These are phyloP conservation scores for Eucalyptus regnans DNA, from an alignment of 345 rosid genomes.

Conservation along the genomic window DNA sequence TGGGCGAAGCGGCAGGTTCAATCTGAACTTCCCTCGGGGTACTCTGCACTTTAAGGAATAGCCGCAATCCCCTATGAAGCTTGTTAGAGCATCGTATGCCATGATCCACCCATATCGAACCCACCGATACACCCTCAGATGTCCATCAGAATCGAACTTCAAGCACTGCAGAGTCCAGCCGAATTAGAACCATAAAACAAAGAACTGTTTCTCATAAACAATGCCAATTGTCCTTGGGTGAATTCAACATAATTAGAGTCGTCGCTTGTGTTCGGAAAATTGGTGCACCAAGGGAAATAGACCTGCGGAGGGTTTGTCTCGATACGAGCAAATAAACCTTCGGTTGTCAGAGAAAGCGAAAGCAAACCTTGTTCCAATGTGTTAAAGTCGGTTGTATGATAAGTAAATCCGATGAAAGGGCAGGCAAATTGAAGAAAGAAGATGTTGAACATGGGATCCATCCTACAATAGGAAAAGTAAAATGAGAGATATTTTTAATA, in stretches of 20 bases:
- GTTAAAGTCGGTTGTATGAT: too few species aligned
- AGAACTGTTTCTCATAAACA: not conserved
- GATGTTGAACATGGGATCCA: not conserved
- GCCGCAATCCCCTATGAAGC: not conserved
- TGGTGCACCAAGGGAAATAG: not conserved
- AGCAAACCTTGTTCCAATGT: not conserved
- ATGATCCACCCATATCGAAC: not conserved
- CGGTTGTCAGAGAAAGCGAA: not conserved
- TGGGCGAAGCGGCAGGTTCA: not conserved
- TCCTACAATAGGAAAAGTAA: not conserved
- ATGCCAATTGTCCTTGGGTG: not conserved
- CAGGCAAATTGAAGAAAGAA: not conserved
- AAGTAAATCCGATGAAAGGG: not conserved
- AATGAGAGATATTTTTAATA: not conserved
- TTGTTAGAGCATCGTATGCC: not conserved
- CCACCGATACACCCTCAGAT: constrained; percentile 3
- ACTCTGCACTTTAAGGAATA: not conserved
- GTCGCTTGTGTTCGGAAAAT: not conserved
- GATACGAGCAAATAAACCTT: not conserved
- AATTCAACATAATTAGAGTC: not conserved
- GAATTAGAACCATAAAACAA: not conserved
- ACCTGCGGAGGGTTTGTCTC: not conserved
- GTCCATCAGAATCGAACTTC: constrained; percentile 12
- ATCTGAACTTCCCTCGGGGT: not conserved
- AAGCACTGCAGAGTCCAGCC: not conserved